Percentiles rank a stretch among this genome's conserved stretches.
These are phyloP conservation scores for Francoa sonchifolia DNA, from an alignment of 441 rosid genomes.

Conservation along the genomic window DNA sequence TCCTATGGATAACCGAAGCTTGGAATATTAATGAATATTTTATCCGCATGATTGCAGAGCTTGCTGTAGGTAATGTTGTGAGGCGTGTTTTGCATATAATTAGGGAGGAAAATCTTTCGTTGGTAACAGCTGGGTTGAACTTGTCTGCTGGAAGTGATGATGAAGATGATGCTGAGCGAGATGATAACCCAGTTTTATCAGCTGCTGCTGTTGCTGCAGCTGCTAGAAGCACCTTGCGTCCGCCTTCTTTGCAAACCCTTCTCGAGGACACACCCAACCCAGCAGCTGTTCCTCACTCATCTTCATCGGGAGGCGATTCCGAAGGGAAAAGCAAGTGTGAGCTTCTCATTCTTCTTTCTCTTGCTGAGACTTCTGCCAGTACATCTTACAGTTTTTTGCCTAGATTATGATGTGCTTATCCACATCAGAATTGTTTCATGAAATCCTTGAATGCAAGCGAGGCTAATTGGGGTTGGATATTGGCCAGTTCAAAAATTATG, in stretches of 20 bases:
- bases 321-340: slow-evolving; percentile 92
- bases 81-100: slow-evolving; percentile 91
- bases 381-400: not conserved
- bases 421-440: not conserved
- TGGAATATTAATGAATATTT: not conserved
- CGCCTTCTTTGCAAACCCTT: slow-evolving; percentile 83
- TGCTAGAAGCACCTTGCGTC: slow-evolving; percentile 75
- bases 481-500: slow-evolving; percentile 2
- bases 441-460: slow-evolving; percentile 1
- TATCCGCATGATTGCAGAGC: slow-evolving; percentile 45
- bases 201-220: slow-evolving; percentile 89
- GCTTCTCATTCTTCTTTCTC: slow-evolving; percentile 4
- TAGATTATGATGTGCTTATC: not conserved
- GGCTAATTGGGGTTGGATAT: not conserved
- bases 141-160: slow-evolving; percentile 66
- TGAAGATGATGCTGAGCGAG: slow-evolving; percentile 36
- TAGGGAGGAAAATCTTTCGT: slow-evolving; percentile 85
- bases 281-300: slow-evolving; percentile 46
- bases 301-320: slow-evolving; percentile 89
- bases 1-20: not conserved
- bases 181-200: slow-evolving; percentile 51
- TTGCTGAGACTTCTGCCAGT: not conserved
- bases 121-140: slow-evolving; percentile 60
- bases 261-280: slow-evolving; percentile 75
- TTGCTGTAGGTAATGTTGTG: slow-evolving; percentile 95